A percentile compares a stretch with the other conserved stretches of the same genome.
phyloP scores from a whole-genome alignment of 352 stramenopile species.

The Pythium myriotylum region DNA sequence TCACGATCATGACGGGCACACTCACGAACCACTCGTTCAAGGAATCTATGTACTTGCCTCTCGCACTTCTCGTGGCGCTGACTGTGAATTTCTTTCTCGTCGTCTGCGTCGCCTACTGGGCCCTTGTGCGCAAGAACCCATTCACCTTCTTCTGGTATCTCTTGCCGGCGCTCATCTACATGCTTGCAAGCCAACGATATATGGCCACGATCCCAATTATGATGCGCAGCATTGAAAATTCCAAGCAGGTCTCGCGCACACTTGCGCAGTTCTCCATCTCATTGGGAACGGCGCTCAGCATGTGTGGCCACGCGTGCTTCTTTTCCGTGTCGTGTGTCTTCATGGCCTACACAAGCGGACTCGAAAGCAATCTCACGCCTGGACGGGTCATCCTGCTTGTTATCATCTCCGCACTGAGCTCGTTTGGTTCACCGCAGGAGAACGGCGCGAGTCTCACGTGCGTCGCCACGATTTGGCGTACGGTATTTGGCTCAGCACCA shows the following conservation, averaged over 20 bases:
- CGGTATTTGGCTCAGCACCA: constrained; percentile 41
- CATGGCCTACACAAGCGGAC: constrained; percentile 57
- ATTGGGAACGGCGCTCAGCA: constrained; percentile 43
- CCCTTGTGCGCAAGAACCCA: constrained; percentile 59
- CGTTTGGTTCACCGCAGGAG: constrained; percentile 44
- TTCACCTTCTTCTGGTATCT: constrained; percentile 56
- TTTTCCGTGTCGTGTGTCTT: constrained; percentile 53
- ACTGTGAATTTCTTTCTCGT: constrained; percentile 46
- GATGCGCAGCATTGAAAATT: constrained; percentile 59
- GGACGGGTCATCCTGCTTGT: constrained; percentile 43
- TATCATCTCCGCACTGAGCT: constrained; percentile 45
- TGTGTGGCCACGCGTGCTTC: constrained; percentile 51
- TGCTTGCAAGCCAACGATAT: constrained; percentile 50
- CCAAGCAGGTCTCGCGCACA: constrained; percentile 54
- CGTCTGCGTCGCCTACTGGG: constrained; percentile 43
- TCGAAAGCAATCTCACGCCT: constrained; percentile 41
- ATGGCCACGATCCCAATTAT: constrained; percentile 55
- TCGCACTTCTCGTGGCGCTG: constrained; percentile 42
- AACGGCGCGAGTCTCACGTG: constrained; percentile 40
- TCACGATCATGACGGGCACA: constrained; percentile 45
- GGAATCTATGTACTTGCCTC: constrained; percentile 39
- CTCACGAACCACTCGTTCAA: constrained; percentile 33
- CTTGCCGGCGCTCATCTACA: constrained; percentile 50
- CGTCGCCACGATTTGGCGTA: constrained; percentile 52
- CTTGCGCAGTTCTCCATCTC: constrained; percentile 57